Base-by-base conservation (phyloP, 495 filamentous ascomycete genomes). In the Tuber brumale region DNA sequence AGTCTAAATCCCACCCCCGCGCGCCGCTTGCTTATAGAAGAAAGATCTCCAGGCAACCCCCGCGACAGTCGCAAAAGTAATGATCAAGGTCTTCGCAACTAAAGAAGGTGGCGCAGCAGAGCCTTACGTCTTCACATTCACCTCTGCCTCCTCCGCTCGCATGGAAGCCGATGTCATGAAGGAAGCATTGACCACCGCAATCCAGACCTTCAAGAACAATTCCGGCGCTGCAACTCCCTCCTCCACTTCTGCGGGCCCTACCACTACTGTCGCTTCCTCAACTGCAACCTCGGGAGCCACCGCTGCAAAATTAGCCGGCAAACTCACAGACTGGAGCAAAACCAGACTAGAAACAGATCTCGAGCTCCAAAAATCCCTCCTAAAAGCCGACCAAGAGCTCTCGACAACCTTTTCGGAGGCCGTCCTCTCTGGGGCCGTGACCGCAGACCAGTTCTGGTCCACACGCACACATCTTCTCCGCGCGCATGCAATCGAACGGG, bases 41-140 rank as follows among this genome's bases (percentile, higher is more conserved):
- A n/a, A 31, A 92, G 90, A 98, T 86, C 88, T 99, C 57, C 94
- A 98, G 81, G 94, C 97, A 84, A 97, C 95, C 1, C 94, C 94
- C 0, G 92, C 91, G 69, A 90, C 86, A 12, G 89, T 87, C 27
- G 85, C 92, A 19, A 98, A 97, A 85, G 94, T 96, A 70, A 95
- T 97, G 88, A 88, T 97, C 66, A 95, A 94, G 84, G 89, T 98
- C 72, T 91, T 96, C 79, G 90, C 89, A 72, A 90, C 92, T 78
- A 85, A 89, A 70, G 85, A 89, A 42, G 86, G 87, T 66, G 82
- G 84, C 1, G 86, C 86, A 48, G 72, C 77, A 3, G 89, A 92
- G 61, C 88, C 89, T 70, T 93, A 96, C 82, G 88, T 94, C 72
- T 97, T 98, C 83, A 89, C 89, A 73, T 97, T 97, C 85, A 97